Conservation (phyloP, 768 basidiomycete species). For the Calocybe cyanea region DNA sequence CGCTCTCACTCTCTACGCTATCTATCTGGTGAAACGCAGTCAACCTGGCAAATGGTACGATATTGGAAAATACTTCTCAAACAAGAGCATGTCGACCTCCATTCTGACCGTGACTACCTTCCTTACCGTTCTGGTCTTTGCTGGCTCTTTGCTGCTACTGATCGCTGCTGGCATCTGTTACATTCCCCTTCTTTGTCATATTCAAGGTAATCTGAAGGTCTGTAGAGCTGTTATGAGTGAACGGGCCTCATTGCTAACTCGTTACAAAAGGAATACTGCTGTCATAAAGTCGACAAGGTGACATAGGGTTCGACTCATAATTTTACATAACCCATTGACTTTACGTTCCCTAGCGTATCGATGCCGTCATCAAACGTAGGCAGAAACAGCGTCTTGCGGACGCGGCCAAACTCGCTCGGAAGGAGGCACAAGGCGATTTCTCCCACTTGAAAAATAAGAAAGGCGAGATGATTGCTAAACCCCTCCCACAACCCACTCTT, state of each 20-base stretch:
- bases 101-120: conserved; percentile 84
- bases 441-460: conserved; percentile 93
- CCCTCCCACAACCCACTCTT: conserved; percentile 89
- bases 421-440: conserved; percentile 88
- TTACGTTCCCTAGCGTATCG: conserved; percentile 68
- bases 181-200: conserved; percentile 91
- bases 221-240: conserved; percentile 8
- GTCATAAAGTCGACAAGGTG: conserved; percentile 98
- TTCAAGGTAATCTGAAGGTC: conserved; percentile 96
- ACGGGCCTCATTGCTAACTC: conserved; percentile 3
- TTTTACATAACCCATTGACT: not conserved
- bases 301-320: not conserved
- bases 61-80: conserved; percentile 73
- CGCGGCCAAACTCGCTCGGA: conserved; percentile 78
- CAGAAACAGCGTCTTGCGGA: conserved; percentile 82
- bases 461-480: conserved; percentile 75
- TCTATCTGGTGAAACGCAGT: conserved; percentile 50
- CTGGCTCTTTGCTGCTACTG: conserved; percentile 76
- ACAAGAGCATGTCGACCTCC: conserved; percentile 65
- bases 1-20: conserved; percentile 92
- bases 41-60: conserved; percentile 57
- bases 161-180: conserved; percentile 85
- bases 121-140: conserved; percentile 87
- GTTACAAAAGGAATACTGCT: conserved; percentile 80
- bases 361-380: conserved; percentile 88